These are phyloP conservation scores for Alternaria metachromatica DNA, from an alignment of 2,329 filamentous ascomycete genomes.

Conservation along the genomic window DNA sequence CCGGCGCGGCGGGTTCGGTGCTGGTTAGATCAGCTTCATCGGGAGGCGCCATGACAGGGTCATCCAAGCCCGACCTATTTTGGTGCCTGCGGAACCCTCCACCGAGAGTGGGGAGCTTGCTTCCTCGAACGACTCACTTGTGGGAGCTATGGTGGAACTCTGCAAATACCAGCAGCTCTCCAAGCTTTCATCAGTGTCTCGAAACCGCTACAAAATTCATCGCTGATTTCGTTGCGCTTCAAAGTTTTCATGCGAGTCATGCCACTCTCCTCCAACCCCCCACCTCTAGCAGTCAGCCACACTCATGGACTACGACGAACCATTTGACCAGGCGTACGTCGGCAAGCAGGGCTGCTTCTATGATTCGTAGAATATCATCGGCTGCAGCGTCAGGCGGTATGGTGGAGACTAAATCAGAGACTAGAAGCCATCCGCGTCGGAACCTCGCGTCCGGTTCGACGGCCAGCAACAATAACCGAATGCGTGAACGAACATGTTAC, in stretches of 20 bases:
- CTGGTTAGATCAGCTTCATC: conserved; percentile 36
- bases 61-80: conserved; percentile 31
- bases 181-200: neutral
- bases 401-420: conserved; percentile 19
- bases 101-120: conserved; percentile 10
- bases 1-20: conserved; percentile 38
- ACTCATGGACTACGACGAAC: conserved; percentile 15
- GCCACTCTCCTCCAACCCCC: conserved; percentile 5
- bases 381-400: conserved; percentile 25
- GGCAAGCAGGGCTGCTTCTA: conserved; percentile 14
- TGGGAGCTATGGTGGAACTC: neutral
- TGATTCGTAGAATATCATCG: conserved; percentile 14
- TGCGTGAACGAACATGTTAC: conserved; percentile 29
- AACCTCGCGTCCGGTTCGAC: conserved; percentile 32
- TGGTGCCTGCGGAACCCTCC: conserved; percentile 29
- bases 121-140: neutral
- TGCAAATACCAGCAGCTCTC: neutral
- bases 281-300: conserved; percentile 20
- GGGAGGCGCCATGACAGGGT: conserved; percentile 31
- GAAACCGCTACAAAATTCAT: neutral
- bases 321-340: conserved; percentile 17
- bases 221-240: neutral
- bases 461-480: conserved; percentile 34
- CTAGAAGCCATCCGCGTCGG: conserved; percentile 29
- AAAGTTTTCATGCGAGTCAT: neutral